Base-by-base conservation (phyloP, 306 rosid genomes). In the Alnus glutinosa region DNA sequence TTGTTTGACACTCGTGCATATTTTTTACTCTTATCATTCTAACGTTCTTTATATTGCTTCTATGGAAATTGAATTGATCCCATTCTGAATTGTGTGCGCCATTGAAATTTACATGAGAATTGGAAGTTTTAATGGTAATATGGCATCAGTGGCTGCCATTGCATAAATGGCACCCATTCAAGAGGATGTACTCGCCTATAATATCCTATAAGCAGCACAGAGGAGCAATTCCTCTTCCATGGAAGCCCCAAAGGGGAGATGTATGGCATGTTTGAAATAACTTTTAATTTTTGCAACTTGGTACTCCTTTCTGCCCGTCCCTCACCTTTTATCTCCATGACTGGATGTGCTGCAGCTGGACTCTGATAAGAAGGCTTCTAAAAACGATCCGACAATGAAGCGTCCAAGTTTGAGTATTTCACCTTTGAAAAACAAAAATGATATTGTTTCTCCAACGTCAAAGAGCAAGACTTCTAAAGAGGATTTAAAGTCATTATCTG, bases 351-450 rank as follows among this genome's bases (percentile, higher is more conserved):
- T 86, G 78, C 82, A 87, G 91, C 87, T 79, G 32, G 49, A 52
- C 42, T 54, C 79, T 46, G 81, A 84, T 47, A 89, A 86, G 79
- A 85, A 76, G 77, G 80, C 70, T 70, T 79, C 84, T 50, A 90
- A 83, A 71, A 73, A 50, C 71, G 83, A 68, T 52, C 81, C 91
- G 19, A 75, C 86, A 39, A 42, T 75, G 16, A 89, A 81, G 78
- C 52, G 77, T 70, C 78, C 82, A 70, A 85, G 71, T 37, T 37
- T 77, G 44, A 80, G 69, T 55, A 77, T 70, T 57, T 87, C 91
- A 28, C 92, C 91, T 1, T 70, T 90, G 70, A 85, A 87, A 83
- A 90, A 51, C 71, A 85, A 84, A 78, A 84, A 82, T 8, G 87
- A 87, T 72, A 83, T 77, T 59, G 79, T 69, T 49, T 82, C 89